Evolutionary conservation across 2,329 filamentous ascomycete genomes (phyloP).

Genomic region (Pseudopyricularia javanii): DNA sequence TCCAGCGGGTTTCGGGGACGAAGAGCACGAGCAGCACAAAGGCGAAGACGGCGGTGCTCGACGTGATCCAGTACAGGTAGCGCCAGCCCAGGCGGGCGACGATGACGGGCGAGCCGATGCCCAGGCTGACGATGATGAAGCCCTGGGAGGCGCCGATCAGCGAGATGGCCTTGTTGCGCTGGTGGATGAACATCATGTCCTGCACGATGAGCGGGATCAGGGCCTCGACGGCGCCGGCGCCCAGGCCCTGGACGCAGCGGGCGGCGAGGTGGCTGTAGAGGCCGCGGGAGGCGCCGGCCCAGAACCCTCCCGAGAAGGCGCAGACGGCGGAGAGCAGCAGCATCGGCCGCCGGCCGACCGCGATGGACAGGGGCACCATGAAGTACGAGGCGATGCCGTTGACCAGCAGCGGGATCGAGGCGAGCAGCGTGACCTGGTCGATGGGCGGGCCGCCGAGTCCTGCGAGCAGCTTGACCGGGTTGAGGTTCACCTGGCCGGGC

Average conservation of each 20-base stretch:
- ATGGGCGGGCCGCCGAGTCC: slow-evolving; percentile 14
- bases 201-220: slow-evolving; percentile 18
- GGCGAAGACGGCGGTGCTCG: slow-evolving; percentile 13
- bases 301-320: slow-evolving; percentile 18
- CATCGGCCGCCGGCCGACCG: slow-evolving; percentile 22
- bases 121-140: slow-evolving; percentile 16
- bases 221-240: slow-evolving; percentile 24
- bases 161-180: slow-evolving; percentile 6
- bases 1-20: slow-evolving; percentile 17
- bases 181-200: slow-evolving; percentile 7
- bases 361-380: slow-evolving; percentile 23
- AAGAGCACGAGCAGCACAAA: slow-evolving; percentile 16
- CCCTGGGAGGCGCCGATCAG: slow-evolving; percentile 10
- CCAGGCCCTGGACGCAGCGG: slow-evolving; percentile 21
- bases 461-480: slow-evolving; percentile 14
- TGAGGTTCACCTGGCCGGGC: slow-evolving; percentile 12
- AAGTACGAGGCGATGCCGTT: slow-evolving; percentile 24
- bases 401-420: slow-evolving; percentile 19
- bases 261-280: slow-evolving; percentile 22
- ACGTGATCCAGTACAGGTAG: slow-evolving; percentile 19
- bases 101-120: slow-evolving; percentile 14
- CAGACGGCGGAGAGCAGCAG: slow-evolving; percentile 18
- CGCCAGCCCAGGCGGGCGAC: slow-evolving; percentile 16
- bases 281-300: slow-evolving; percentile 17
- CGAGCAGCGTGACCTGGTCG: slow-evolving; percentile 15